Conservation (phyloP, 2,329 filamentous ascomycete species). For the Stemphylium lycopersici region DNA sequence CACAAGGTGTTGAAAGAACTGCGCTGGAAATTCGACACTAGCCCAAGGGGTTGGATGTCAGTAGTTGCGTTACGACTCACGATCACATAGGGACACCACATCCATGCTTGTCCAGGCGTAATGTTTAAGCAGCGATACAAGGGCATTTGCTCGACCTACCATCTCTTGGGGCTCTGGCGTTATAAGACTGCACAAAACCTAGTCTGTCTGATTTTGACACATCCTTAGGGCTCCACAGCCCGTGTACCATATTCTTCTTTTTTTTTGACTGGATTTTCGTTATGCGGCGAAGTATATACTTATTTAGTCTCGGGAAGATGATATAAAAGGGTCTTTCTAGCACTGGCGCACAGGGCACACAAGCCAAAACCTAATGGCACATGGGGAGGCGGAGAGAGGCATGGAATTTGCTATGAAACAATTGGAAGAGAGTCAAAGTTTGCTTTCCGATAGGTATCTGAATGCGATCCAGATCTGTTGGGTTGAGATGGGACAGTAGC, state of each 20-base stretch:
- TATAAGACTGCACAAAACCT: background rate
- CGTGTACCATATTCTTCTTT: constrained; percentile 30
- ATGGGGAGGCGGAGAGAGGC: background rate
- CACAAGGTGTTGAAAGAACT: constrained; percentile 1
- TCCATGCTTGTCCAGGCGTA: constrained; percentile 19
- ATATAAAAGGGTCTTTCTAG: constrained; percentile 2
- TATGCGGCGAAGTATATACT: constrained; percentile 39
- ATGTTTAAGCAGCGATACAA: constrained; percentile 30
- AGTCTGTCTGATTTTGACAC: constrained; percentile 12
- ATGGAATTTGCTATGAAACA: constrained; percentile 2
- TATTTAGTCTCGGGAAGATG: constrained; percentile 3
- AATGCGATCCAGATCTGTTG: constrained; percentile 63
- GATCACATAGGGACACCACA: constrained; percentile 24
- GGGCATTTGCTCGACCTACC: constrained; percentile 18
- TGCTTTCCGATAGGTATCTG: constrained; percentile 73
- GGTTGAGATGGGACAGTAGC: constrained; percentile 51
- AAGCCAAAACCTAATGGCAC: constrained; percentile 14
- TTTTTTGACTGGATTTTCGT: constrained; percentile 17
- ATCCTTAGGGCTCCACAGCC: constrained; percentile 25
- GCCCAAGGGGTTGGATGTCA: constrained; percentile 24
- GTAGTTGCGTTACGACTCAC: constrained; percentile 35
- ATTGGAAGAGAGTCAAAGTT: constrained; percentile 47
- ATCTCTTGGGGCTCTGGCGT: background rate
- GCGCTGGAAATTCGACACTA: constrained; percentile 12
- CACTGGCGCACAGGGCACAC: constrained; percentile 4